These are phyloP conservation scores for Cicer cuneatum DNA, from an alignment of 306 rosid genomes.

Conservation along the genomic window DNA sequence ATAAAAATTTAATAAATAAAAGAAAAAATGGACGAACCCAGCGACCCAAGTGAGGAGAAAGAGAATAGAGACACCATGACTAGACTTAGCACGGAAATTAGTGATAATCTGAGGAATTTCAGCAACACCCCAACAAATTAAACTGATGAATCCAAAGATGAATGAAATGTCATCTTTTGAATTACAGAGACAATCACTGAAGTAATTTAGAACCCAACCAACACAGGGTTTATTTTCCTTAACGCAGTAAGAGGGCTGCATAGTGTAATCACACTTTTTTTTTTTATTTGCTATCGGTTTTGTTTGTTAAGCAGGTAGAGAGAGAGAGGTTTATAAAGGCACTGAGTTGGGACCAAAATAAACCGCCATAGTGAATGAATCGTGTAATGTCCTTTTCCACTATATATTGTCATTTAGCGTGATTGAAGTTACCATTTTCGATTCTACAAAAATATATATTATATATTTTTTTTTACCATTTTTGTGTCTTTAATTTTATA, in stretches of 20 bases:
- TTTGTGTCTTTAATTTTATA: too few species aligned
- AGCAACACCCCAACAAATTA: slow-evolving; percentile 84
- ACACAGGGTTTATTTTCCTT: slow-evolving; percentile 68
- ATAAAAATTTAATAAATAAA: neutral
- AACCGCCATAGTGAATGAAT: neutral
- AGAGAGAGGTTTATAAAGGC: slow-evolving; percentile 28
- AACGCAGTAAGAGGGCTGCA: slow-evolving; percentile 67
- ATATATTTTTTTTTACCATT: too few species aligned
- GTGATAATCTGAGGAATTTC: slow-evolving; percentile 93
- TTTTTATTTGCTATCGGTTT: neutral
- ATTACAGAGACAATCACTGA: slow-evolving; percentile 87
- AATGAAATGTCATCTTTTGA: slow-evolving; percentile 72
- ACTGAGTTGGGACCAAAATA: neutral
- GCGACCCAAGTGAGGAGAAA: slow-evolving; percentile 97
- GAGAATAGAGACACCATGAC: slow-evolving; percentile 85
- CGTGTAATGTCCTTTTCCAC: neutral
- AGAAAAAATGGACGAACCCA: slow-evolving; percentile 54
- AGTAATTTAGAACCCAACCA: slow-evolving; percentile 71
- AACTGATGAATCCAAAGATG: slow-evolving; percentile 65
- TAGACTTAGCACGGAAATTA: slow-evolving; percentile 80
- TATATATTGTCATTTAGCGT: neutral
- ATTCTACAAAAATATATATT: too few species aligned
- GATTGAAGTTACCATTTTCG: too few species aligned
- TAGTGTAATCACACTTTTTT: slow-evolving; percentile 41
- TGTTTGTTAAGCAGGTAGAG: too few species aligned